Evolutionary conservation across 192 early-diverging fungal species (phyloP).

Genomic region (Entomortierella parvispora): DNA sequence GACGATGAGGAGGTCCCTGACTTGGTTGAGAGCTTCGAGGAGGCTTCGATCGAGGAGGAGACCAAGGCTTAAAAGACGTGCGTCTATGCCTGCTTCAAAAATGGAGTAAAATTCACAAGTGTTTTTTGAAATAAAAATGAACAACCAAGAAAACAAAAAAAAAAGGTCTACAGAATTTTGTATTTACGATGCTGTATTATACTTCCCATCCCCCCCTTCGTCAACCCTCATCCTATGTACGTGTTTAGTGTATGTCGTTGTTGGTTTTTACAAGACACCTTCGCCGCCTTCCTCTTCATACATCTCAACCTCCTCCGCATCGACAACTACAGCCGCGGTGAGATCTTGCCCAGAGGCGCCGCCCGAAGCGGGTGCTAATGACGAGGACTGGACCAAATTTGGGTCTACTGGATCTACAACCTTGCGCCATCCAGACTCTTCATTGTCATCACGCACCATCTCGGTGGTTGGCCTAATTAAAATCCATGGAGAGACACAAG

Average conservation of each 20-base stretch:
- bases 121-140: too few species aligned
- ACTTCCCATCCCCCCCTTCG: too few species aligned
- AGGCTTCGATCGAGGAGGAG: conserved; percentile 54
- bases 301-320: conserved; percentile 41
- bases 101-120: too few species aligned
- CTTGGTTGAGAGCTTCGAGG: conserved; percentile 81
- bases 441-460: conserved; percentile 48
- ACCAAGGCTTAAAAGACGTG: too few species aligned
- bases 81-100: too few species aligned
- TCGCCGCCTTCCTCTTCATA: conserved; percentile 24
- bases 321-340: conserved; percentile 16
- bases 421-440: conserved; percentile 52
- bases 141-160: too few species aligned
- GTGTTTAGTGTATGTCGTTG: too few species aligned
- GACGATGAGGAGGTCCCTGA: conserved; percentile 94
- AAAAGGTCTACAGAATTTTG: too few species aligned
- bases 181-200: too few species aligned
- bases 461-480: conserved; percentile 48
- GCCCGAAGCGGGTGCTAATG: background rate
- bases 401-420: conserved; percentile 15
- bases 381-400: background rate
- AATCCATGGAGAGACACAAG: background rate
- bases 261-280: background rate
- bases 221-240: too few species aligned
- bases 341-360: background rate